Evolutionary conservation across 495 filamentous ascomycete species (phyloP), one percentile per base, ranked within the genome.

Genomic region (Aspergillus cristatus): DNA sequence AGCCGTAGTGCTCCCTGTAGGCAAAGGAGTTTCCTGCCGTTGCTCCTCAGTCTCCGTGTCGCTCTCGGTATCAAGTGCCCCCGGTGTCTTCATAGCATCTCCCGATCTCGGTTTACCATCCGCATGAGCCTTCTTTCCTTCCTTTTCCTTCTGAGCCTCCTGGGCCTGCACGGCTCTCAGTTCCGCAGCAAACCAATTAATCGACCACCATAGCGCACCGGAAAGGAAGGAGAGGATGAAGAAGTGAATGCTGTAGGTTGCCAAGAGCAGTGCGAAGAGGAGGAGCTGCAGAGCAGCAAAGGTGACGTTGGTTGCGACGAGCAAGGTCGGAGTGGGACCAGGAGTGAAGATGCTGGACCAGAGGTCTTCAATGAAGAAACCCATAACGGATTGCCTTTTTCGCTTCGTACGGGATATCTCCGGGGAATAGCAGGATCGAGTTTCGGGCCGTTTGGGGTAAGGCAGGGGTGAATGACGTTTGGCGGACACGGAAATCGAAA

Each of bases 121-220:
- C 32, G 49, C 49, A 39, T 45, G 45, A 18, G 45, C 42, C 45
- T 54, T 58, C 26, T 50, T 65, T 30, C 58, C 44, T 24, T 57
- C 49, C 46, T 58, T 53, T 50, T 57, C 48, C 42, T 62, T 50
- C 54, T 57, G 53, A 60, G 66, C 58, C 54, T 88, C 75, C 37
- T 68, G 68, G 14, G 58, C 65, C 50, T 84, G 79, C 29, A 78
- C 78, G 7, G 63, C 62, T 35, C 68, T 70, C 24, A 98, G 67
- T 67, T 98, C 91, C 15, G 58, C 55, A 28, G 87, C 86, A 52
- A 98, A 98, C 91, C 91, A 98, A 63, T 95, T 95, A 61, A 98
- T 94, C 14, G 79, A 75, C 60, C 72, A 83, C 91, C 91, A 98
- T 16, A 98, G 71, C 0, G 84, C 82, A 1, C 62, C 87, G 28